Evolutionary conservation across 441 rosid species (phyloP).

Genomic region (Pelargonium myrrhifolium): DNA sequence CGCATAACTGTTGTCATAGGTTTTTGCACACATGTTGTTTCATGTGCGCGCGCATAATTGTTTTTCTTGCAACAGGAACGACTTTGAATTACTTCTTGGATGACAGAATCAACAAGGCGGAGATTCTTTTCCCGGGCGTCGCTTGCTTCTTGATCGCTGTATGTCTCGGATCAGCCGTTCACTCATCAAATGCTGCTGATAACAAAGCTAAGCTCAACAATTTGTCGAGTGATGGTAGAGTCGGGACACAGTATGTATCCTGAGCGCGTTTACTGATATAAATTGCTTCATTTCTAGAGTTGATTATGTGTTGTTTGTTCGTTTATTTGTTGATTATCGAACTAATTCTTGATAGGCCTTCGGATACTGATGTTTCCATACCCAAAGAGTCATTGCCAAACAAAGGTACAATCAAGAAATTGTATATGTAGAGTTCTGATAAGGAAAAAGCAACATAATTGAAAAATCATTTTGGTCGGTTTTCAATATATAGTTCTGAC

Average conservation of each 20-base stretch:
- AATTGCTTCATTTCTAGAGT: neutral
- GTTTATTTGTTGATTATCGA: too few relatives aligned
- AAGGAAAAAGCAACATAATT: too few relatives aligned
- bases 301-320: neutral
- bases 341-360: neutral
- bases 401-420: slow-evolving; percentile 22
- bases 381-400: slow-evolving; percentile 18
- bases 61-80: slow-evolving; percentile 39
- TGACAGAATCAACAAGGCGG: slow-evolving; percentile 63
- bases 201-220: slow-evolving; percentile 45
- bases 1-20: too few relatives aligned
- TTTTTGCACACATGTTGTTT: too few relatives aligned
- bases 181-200: slow-evolving; percentile 65
- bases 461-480: too few relatives aligned
- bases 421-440: neutral
- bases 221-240: slow-evolving; percentile 25
- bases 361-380: neutral
- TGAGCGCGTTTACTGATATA: slow-evolving; percentile 1
- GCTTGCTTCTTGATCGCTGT: slow-evolving; percentile 75
- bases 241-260: slow-evolving; percentile 28
- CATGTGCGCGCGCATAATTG: too few relatives aligned
- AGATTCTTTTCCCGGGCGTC: slow-evolving; percentile 72
- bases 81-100: slow-evolving; percentile 77
- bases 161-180: slow-evolving; percentile 72
- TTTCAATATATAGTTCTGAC: too few relatives aligned